Evolutionary conservation across 2,329 filamentous ascomycete genomes (phyloP), one percentile per base, ranked within the genome.

Genomic region (Phyllosticta capitalensis): DNA sequence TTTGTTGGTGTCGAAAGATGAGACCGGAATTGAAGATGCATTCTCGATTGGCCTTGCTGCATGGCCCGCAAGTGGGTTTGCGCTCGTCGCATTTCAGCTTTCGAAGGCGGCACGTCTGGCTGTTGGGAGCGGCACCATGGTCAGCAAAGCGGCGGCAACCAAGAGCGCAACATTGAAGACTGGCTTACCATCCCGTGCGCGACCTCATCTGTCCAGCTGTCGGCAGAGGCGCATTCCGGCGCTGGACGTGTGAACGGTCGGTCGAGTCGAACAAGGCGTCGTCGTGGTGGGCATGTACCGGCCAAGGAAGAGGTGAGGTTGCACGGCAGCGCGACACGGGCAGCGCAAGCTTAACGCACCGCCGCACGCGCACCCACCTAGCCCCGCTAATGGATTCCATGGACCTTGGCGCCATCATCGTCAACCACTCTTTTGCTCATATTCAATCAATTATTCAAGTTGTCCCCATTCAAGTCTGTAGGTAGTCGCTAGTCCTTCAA

Each of bases 1-100:
- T 87, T 71, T 87, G 84, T 67, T 87, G 83, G 69, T 87, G 84
- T 59, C 84, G 81, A 66, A 86, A 87, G 52, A 85, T 81, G 65
- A 87, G 80, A 56, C 82, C 83, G 63, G 83, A 82, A 66, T 81
- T 83, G 22, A 81, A 81, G 52, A 81, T 74, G 69, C 83, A 86
- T 70, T 83, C 78, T 65, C 83, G 77, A 54, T 78, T 79, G 5
- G 81, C 83, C 69, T 84, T 83, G 66, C 74, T 74, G 69, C 83
- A 86, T 69, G 85, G 82, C 33, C 80, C 78, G 67, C 83, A 86
- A 45, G 78, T 70, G 10, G 83, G 83, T 63, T 81, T 83, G 67
- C 78, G 78, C 70, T 86, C 83, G 66, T 84, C 81, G 71, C 83
- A 86, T 75, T 86, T 86, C 63, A 86, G 76, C 76, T 86, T 84